Percentiles rank a stretch among this genome's conserved stretches.
Evolutionary conservation across 495 filamentous ascomycete genomes (phyloP).

Genomic region (Parachaetomium inaequale): DNA sequence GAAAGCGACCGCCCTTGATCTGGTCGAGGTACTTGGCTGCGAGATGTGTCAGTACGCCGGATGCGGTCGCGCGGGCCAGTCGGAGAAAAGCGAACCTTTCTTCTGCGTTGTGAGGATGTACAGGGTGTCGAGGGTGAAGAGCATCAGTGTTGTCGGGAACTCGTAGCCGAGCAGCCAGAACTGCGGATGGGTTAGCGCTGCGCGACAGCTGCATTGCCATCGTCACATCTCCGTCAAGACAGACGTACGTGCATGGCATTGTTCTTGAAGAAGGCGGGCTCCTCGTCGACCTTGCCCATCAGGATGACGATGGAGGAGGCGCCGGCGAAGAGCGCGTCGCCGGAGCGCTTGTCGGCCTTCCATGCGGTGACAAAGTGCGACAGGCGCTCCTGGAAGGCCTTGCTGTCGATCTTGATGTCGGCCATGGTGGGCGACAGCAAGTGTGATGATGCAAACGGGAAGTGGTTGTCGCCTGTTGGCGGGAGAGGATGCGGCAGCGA

Average conservation of each 20-base stretch:
- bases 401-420: constrained; percentile 84
- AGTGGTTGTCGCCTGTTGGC: neutral
- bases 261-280: constrained; percentile 80
- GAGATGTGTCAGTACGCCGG: constrained; percentile 23
- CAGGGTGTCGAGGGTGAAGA: constrained; percentile 81
- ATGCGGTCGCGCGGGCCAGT: neutral
- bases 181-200: constrained; percentile 46
- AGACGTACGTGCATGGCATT: constrained; percentile 86
- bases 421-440: constrained; percentile 45
- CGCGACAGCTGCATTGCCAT: neutral
- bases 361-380: constrained; percentile 81
- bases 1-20: constrained; percentile 85
- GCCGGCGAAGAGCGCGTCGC: constrained; percentile 77
- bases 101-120: constrained; percentile 94
- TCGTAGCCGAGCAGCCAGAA: constrained; percentile 99
- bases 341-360: constrained; percentile 88
- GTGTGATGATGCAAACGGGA: constrained; percentile 10
- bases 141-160: constrained; percentile 90
- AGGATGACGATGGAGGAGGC: constrained; percentile 80
- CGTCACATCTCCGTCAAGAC: constrained; percentile 29
- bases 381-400: constrained; percentile 86
- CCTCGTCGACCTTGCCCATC: constrained; percentile 92
- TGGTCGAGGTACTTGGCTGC: constrained; percentile 89
- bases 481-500: constrained; percentile 11
- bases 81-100: constrained; percentile 63